These are phyloP conservation scores for Haplosporangium sp. DNA, from an alignment of 371 early-diverging fungal genomes.

Conservation along the genomic window DNA sequence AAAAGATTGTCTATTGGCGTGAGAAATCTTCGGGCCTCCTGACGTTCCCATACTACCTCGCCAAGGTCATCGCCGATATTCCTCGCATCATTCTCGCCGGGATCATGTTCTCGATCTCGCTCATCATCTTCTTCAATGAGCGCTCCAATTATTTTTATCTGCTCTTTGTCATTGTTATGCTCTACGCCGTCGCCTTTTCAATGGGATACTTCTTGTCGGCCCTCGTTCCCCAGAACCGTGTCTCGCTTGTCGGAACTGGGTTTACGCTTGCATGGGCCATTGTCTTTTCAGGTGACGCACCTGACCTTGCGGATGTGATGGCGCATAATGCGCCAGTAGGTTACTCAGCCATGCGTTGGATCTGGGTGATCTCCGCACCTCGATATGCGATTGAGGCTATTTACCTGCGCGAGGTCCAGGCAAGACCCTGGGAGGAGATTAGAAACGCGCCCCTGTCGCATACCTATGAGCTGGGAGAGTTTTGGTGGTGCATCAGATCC, in stretches of 20 bases:
- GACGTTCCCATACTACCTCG: slow-evolving; percentile 63
- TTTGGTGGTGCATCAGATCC: slow-evolving; percentile 45
- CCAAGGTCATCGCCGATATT: slow-evolving; percentile 64
- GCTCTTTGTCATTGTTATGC: slow-evolving; percentile 46
- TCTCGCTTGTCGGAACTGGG: slow-evolving; percentile 58
- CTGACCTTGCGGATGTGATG: slow-evolving; percentile 56
- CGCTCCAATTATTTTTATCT: slow-evolving; percentile 53
- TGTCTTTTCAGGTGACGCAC: slow-evolving; percentile 60
- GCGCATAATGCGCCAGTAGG: slow-evolving; percentile 30
- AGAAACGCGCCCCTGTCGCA: slow-evolving; percentile 16
- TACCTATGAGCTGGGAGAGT: slow-evolving; percentile 35
- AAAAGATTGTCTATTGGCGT: slow-evolving; percentile 65
- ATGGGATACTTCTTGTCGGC: slow-evolving; percentile 62
- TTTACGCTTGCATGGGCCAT: slow-evolving; percentile 61
- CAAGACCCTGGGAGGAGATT: slow-evolving; percentile 57
- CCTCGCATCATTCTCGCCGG: slow-evolving; percentile 62
- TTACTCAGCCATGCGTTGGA: slow-evolving; percentile 43
- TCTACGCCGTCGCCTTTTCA: slow-evolving; percentile 49
- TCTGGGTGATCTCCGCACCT: slow-evolving; percentile 59
- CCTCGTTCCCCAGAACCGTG: slow-evolving; percentile 49
- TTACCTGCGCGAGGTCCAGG: slow-evolving; percentile 60
- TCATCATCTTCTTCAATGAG: slow-evolving; percentile 62
- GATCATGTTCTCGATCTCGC: slow-evolving; percentile 60
- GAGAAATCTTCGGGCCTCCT: slow-evolving; percentile 62
- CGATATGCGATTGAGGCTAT: slow-evolving; percentile 65